Evolutionary conservation across 2,329 filamentous ascomycete species (phyloP), one percentile per base, ranked within the genome.

Genomic region (Fusarium robinianum): DNA sequence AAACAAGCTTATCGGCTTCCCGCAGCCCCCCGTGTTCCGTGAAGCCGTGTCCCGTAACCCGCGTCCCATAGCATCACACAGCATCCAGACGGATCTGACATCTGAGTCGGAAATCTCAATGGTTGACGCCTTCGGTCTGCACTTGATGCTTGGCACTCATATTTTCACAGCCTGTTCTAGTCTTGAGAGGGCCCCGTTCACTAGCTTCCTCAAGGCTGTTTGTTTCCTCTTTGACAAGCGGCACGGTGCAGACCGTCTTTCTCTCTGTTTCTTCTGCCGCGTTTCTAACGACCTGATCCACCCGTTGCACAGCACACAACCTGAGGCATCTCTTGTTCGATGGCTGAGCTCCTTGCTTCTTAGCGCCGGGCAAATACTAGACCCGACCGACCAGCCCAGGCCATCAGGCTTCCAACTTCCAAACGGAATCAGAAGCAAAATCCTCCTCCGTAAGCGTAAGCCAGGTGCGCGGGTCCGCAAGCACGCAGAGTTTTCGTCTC

Each of bases 301-400:
- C 51, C n/a, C 25, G 48, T 53, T 49, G 33, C 26, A 50, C 44
- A 30, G 30, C 46, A 24, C 49, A 4, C n/a, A 27, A 32, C 33
- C 40, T 57, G 53, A 57, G 53, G 50, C 50, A 57, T 51, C 36
- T 36, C n/a, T n/a, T n/a, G n/a, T n/a, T n/a, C n/a, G n/a, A n/a
- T n/a, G n/a, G n/a, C n/a, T n/a, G n/a, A n/a, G n/a, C n/a, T n/a
- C n/a, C n/a, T n/a, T n/a, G n/a, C n/a, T n/a, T n/a, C n/a, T n/a
- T n/a, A n/a, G n/a, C n/a, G n/a, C n/a, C n/a, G n/a, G n/a, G n/a
- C n/a, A n/a, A n/a, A n/a, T n/a, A n/a, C n/a, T n/a, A n/a, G n/a
- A n/a, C n/a, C n/a, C n/a, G n/a, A n/a, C n/a, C n/a, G n/a, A n/a
- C n/a, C 23, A 24, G 23, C 46, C 27, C 32, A 36, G 51, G 8